phyloP scores from a whole-genome alignment of 1,284 basidiomycete genomes.

The Cutaneotrichosporon sp. region DNA sequence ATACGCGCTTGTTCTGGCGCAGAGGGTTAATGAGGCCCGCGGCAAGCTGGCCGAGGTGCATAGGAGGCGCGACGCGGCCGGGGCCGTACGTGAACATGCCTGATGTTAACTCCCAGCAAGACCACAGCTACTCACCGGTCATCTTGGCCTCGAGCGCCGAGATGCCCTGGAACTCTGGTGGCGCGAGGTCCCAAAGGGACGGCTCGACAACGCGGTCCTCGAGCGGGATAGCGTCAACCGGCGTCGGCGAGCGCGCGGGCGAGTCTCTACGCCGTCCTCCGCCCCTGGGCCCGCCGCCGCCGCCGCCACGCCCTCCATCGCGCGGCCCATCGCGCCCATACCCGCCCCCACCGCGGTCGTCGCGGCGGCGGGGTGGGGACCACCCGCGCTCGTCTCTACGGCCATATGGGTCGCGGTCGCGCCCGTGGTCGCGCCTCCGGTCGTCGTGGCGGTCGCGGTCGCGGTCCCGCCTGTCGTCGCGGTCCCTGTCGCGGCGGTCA shows the following conservation, averaged over 20 bases:
- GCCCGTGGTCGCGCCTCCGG: constrained; percentile 13
- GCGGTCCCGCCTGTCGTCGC: constrained; percentile 14
- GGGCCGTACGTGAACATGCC: constrained; percentile 52
- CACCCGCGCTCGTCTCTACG: constrained; percentile 20
- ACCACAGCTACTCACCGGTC: constrained; percentile 65
- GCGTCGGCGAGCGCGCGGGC: constrained; percentile 80
- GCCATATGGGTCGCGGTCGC: constrained; percentile 13
- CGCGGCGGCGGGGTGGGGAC: constrained; percentile 17
- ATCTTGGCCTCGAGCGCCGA: constrained; percentile 94
- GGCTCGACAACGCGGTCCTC: constrained; percentile 82
- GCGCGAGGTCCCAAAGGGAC: constrained; percentile 93
- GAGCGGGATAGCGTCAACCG: constrained; percentile 77
- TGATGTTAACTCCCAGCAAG: constrained; percentile 21
- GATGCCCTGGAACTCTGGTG: constrained; percentile 92
- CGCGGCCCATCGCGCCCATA: constrained; percentile 24
- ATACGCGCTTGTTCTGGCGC: constrained; percentile 89
- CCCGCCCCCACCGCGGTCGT: constrained; percentile 46
- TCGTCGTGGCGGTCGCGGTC: constrained; percentile 19
- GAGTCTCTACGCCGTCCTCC: constrained; percentile 58
- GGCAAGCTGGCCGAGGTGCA: constrained; percentile 40
- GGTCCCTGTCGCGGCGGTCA: constrained; percentile 22
- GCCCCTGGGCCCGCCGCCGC: constrained; percentile 45
- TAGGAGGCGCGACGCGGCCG: constrained; percentile 47
- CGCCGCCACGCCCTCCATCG: constrained; percentile 37
- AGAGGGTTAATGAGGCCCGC: constrained; percentile 75